These are phyloP conservation scores for Discostella pseudostelligera DNA, from an alignment of 108 stramenopile species.

Conservation along the genomic window DNA sequence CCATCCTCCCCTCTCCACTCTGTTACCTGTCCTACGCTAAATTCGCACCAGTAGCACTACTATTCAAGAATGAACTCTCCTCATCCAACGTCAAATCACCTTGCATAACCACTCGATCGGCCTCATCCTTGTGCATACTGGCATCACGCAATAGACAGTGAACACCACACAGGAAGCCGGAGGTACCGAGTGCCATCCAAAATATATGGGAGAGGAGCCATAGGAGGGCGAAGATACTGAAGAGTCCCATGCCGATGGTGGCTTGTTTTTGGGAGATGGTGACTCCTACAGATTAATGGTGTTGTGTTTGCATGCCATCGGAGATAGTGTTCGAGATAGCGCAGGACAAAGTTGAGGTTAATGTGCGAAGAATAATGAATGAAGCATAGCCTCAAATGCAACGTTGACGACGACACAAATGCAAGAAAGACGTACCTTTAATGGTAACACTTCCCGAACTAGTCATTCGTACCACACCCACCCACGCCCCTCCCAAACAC, in stretches of 20 bases:
- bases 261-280: constrained; percentile 79
- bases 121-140: constrained; percentile 87
- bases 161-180: constrained; percentile 67
- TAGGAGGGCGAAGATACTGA: constrained; percentile 65
- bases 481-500: constrained; percentile 73
- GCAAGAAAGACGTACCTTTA: constrained; percentile 38
- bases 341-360: neutral
- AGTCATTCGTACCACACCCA: constrained; percentile 67
- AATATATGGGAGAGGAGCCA: constrained; percentile 71
- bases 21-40: too few species aligned
- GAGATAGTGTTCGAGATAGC: neutral
- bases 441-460: constrained; percentile 55
- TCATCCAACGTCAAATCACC: constrained; percentile 67
- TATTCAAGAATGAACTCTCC: constrained; percentile 37
- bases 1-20: too few species aligned
- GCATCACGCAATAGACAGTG: constrained; percentile 85
- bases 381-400: too few species aligned
- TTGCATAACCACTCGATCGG: constrained; percentile 80
- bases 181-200: constrained; percentile 82
- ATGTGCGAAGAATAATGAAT: too few species aligned
- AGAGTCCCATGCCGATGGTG: constrained; percentile 61
- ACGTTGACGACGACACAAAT: neutral
- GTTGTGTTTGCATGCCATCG: neutral
- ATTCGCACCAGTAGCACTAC: neutral
- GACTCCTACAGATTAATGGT: constrained; percentile 37